A percentile compares a stretch with the other conserved stretches of the same genome.
Conservation (phyloP, 768 basidiomycete species). For the Flagelloscypha sp. region DNA sequence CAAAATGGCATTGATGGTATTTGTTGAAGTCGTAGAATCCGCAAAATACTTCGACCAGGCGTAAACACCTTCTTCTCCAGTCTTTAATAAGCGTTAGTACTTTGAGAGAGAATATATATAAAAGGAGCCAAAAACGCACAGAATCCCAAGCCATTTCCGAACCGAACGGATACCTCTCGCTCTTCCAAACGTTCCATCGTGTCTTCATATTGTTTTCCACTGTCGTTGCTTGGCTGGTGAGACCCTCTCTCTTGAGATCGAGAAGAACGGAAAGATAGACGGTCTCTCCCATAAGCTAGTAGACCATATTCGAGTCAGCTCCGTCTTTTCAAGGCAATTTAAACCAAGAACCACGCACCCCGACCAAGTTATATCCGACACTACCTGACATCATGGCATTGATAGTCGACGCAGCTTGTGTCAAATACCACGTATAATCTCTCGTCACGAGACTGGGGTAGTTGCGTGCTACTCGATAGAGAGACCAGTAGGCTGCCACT, state of each 20-base stretch:
- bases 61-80: constrained; percentile 52
- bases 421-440: constrained; percentile 39
- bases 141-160: constrained; percentile 52
- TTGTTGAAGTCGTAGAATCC: constrained; percentile 39
- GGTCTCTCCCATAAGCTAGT: constrained; percentile 52
- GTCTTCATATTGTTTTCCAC: constrained; percentile 39
- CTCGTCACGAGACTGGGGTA: constrained; percentile 41
- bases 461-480: constrained; percentile 51
- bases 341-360: too few species aligned
- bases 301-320: too few species aligned
- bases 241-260: constrained; percentile 44
- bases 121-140: not conserved
- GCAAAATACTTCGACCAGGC: constrained; percentile 48
- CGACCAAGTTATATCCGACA: constrained; percentile 41
- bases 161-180: constrained; percentile 47
- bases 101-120: not conserved
- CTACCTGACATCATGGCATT: constrained; percentile 34
- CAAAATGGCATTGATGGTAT: constrained; percentile 46
- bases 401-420: constrained; percentile 44
- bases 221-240: constrained; percentile 37
- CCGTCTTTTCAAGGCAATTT: too few species aligned
- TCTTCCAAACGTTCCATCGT: constrained; percentile 37
- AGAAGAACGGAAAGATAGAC: constrained; percentile 38
- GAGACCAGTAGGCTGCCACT: constrained; percentile 43
- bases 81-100: constrained; percentile 28